phyloP scores from a whole-genome alignment of 768 basidiomycete genomes.

The Kwoniella heveanensis region DNA sequence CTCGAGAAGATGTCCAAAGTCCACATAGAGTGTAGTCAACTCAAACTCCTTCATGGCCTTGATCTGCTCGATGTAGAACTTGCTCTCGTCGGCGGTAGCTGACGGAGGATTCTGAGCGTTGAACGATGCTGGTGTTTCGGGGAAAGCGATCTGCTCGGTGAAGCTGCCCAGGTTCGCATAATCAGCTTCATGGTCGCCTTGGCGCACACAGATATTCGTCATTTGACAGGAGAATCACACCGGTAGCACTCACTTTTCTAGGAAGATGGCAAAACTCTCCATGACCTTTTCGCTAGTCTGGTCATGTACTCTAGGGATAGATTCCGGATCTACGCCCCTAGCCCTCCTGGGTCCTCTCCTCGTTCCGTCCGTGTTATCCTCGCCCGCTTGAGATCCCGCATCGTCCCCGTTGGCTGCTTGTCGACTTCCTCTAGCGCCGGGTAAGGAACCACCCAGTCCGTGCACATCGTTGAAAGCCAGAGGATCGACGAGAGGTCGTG shows the following conservation, averaged over 20 bases:
- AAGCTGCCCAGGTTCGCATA: too few relatives aligned
- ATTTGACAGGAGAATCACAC: too few relatives aligned
- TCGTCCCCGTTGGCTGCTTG: slow-evolving; percentile 16
- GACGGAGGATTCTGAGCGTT: slow-evolving; percentile 27
- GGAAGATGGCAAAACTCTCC: slow-evolving; percentile 85
- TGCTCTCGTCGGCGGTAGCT: slow-evolving; percentile 63
- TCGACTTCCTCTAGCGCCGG: slow-evolving; percentile 5
- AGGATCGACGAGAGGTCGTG: slow-evolving; percentile 42
- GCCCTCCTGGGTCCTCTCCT: slow-evolving; percentile 24
- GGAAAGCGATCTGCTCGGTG: slow-evolving; percentile 75
- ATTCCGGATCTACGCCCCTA: slow-evolving; percentile 54
- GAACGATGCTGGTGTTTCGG: slow-evolving; percentile 74
- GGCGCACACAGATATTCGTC: too few relatives aligned
- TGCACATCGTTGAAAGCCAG: slow-evolving; percentile 45
- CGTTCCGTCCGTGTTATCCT: slow-evolving; percentile 25
- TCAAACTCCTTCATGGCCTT: slow-evolving; percentile 93
- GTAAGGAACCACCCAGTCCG: slow-evolving; percentile 35
- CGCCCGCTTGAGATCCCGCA: slow-evolving; percentile 25
- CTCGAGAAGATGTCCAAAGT: slow-evolving; percentile 85
- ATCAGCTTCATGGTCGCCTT: too few relatives aligned
- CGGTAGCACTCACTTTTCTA: slow-evolving; percentile 79
- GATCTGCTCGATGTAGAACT: slow-evolving; percentile 86
- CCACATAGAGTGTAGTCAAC: slow-evolving; percentile 93
- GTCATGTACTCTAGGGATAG: slow-evolving; percentile 86
- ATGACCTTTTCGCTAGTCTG: slow-evolving; percentile 93